phyloP scores from a whole-genome alignment of 2,329 filamentous ascomycete genomes.

The Apiospora pterosperma region DNA sequence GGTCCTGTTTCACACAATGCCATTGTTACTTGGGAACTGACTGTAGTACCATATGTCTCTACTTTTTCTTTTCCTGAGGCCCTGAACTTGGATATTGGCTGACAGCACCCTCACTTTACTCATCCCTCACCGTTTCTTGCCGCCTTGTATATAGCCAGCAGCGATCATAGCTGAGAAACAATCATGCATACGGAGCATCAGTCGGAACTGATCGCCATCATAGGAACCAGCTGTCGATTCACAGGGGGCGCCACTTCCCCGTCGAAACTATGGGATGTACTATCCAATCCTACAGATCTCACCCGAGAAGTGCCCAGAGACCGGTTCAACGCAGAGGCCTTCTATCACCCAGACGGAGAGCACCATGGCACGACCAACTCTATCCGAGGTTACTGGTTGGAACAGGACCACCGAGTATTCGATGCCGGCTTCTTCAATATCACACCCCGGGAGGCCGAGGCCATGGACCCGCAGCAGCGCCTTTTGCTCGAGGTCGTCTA shows the following conservation, averaged over 20 bases:
- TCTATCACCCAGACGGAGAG: conserved; percentile 26
- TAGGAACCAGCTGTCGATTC: conserved; percentile 27
- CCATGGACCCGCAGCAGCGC: conserved; percentile 30
- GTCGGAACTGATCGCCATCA: conserved; percentile 25
- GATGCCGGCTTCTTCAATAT: conserved; percentile 32
- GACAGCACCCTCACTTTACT: background rate
- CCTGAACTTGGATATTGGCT: background rate
- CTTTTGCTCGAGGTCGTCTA: conserved; percentile 32
- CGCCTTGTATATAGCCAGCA: background rate
- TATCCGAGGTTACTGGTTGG: conserved; percentile 26
- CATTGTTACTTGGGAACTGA: background rate
- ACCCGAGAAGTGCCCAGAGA: conserved; percentile 22
- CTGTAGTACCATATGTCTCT: background rate
- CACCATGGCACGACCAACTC: conserved; percentile 29
- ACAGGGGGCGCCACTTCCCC: conserved; percentile 23
- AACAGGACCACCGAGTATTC: conserved; percentile 22
- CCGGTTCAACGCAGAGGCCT: conserved; percentile 23
- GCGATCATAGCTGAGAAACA: background rate
- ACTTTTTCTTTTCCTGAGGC: background rate
- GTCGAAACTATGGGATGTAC: conserved; percentile 23
- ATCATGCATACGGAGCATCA: background rate
- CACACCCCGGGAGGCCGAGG: conserved; percentile 30
- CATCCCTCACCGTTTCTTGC: background rate
- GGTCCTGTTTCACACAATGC: background rate
- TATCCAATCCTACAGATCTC: conserved; percentile 22